Evolutionary conservation across 208 protist genomes (phyloP).

Genomic region (Trypanosoma caninum): DNA sequence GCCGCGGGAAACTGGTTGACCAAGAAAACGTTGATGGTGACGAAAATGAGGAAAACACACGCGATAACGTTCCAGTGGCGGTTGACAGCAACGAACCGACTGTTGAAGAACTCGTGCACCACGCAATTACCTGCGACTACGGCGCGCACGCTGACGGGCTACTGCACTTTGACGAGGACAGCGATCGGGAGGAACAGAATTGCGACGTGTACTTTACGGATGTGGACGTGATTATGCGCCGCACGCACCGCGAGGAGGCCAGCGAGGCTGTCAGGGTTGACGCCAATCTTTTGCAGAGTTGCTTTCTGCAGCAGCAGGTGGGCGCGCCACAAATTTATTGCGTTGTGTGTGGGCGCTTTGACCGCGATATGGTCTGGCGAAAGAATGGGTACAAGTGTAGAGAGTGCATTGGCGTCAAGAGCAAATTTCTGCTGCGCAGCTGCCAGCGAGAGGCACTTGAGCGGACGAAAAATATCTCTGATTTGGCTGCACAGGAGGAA

Average conservation of each 20-base stretch:
- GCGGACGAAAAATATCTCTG: background rate
- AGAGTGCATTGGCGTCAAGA: slow-evolving; percentile 76
- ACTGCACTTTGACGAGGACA: slow-evolving; percentile 75
- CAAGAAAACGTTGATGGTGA: slow-evolving; percentile 54
- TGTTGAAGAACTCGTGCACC: slow-evolving; percentile 67
- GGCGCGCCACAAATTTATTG: slow-evolving; percentile 66
- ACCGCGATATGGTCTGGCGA: slow-evolving; percentile 72
- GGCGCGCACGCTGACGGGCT: slow-evolving; percentile 62
- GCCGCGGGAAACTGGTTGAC: slow-evolving; percentile 72
- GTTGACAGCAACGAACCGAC: slow-evolving; percentile 54
- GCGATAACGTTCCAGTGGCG: slow-evolving; percentile 8
- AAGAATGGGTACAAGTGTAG: slow-evolving; percentile 78
- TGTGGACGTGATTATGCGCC: slow-evolving; percentile 67
- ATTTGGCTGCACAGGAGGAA: background rate
- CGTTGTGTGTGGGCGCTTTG: slow-evolving; percentile 78
- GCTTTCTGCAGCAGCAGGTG: slow-evolving; percentile 30
- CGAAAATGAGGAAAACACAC: slow-evolving; percentile 29
- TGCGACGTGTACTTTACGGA: slow-evolving; percentile 67
- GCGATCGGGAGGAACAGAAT: slow-evolving; percentile 69
- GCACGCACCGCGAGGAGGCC: slow-evolving; percentile 35
- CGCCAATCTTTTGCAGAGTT: slow-evolving; percentile 58
- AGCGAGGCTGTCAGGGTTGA: slow-evolving; percentile 52
- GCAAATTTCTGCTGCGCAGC: slow-evolving; percentile 53
- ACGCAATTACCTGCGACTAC: slow-evolving; percentile 65
- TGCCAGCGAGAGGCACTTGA: slow-evolving; percentile 38